phyloP scores from a whole-genome alignment of 768 basidiomycete genomes.

The Plicaturopsis crispa region DNA sequence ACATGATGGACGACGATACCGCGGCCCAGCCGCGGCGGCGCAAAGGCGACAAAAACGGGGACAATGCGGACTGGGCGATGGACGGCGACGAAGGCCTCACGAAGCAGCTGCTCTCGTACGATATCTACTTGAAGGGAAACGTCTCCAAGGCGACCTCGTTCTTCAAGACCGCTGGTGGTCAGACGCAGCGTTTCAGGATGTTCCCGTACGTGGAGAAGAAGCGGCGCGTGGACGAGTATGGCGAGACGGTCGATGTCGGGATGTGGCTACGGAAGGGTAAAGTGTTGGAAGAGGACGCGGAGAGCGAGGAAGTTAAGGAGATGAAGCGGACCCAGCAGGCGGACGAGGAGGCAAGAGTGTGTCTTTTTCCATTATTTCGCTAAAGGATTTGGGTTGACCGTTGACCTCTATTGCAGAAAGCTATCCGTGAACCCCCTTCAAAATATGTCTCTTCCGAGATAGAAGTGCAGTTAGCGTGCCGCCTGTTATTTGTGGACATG shows the following conservation, averaged over 20 bases:
- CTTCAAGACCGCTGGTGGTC: conserved; percentile 71
- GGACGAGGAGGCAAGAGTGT: conserved; percentile 79
- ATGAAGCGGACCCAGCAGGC: conserved; percentile 56
- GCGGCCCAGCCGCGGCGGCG: conserved; percentile 26
- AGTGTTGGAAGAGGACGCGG: conserved; percentile 84
- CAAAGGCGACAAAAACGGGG: conserved; percentile 39
- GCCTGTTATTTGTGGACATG: conserved; percentile 88
- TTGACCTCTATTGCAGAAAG: conserved; percentile 42
- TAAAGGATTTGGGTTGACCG: conserved; percentile 2
- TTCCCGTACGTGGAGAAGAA: conserved; percentile 95
- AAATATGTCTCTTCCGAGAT: conserved; percentile 78
- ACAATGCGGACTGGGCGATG: conserved; percentile 59
- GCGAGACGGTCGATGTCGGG: conserved; percentile 90
- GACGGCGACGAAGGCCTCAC: conserved; percentile 73
- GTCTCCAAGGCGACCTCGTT: conserved; percentile 80
- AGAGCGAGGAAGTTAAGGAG: conserved; percentile 74
- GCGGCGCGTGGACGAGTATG: conserved; percentile 89
- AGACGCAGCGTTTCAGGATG: conserved; percentile 86
- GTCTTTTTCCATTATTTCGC: conserved; percentile 5
- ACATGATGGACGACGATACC: conserved; percentile 36
- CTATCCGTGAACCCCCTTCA: conserved; percentile 77
- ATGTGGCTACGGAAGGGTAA: conserved; percentile 93
- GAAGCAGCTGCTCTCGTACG: conserved; percentile 77
- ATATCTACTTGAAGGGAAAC: conserved; percentile 97
- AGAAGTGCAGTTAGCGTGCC: conserved; percentile 78